Base-by-base conservation (phyloP, 1,284 basidiomycete genomes). In the Naganishia albida region DNA sequence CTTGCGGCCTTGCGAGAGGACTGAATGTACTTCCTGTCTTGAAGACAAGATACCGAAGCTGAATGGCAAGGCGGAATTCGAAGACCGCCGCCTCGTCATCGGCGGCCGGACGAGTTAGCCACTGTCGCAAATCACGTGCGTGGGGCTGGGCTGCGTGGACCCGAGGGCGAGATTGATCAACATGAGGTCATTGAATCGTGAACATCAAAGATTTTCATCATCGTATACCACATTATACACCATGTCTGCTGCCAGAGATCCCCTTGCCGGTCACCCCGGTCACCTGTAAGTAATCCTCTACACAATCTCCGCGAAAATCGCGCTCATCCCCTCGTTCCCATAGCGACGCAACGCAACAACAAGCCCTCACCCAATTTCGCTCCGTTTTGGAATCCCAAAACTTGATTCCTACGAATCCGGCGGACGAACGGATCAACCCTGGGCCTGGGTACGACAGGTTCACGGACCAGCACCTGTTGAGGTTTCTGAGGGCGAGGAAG, bases 401-500 rank as follows among this genome's bases (percentile, higher is more conserved):
- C 54, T 52, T 64, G 54, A 67, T 39, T 46, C 67, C 67, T 16
- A 56, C 65, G 18, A 38, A 48, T 15, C 34, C 44, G 2, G 68
- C 68, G 51, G 72, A 77, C 64, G 70, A 67, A 74, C 72, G 49
- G 75, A 68, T 77, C 54, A 70, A 65, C 42, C 69, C 70, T 7
- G 72, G 70, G 25, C 70, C 79, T 30, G 78, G 75, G 48, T 81
- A 81, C 67, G 86, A 88, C 77, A 82, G 87, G 68, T 91, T 90
- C 85, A 87, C 90, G 75, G 92, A 95, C 80, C 82, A 87, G 26
- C 85, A 83, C 44, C 82, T 95, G 39, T 83, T 95, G 70, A 85
- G 88, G 84, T 98, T 97, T 82, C 82, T 98, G 67, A 86, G 95
- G 43, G 95, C 95, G 4, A 85, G 95, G 71, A 95, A 91, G 79